Evolutionary conservation across 2,329 filamentous ascomycete species (phyloP).

Genomic region (Pseudogymnoascus sp.): DNA sequence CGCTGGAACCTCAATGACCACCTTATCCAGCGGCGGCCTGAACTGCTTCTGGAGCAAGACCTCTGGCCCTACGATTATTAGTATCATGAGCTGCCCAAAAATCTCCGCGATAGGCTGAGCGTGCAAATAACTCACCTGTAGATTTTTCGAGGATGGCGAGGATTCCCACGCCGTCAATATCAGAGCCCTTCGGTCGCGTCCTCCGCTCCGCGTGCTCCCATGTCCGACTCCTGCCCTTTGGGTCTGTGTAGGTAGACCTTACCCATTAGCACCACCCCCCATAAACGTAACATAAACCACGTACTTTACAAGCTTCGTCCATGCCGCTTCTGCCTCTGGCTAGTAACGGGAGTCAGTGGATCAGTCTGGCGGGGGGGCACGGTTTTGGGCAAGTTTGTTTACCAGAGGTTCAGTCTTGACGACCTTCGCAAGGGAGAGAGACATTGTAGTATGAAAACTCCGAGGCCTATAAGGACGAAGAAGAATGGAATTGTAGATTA

Average conservation of each 20-base stretch:
- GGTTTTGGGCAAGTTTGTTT: constrained; percentile 14
- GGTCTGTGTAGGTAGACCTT: constrained; percentile 58
- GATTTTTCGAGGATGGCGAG: constrained; percentile 56
- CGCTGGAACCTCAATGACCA: constrained; percentile 57
- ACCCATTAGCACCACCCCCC: neutral
- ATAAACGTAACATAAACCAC: constrained; percentile 13
- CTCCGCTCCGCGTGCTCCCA: constrained; percentile 70
- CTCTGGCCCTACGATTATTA: constrained; percentile 35
- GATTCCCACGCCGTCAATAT: constrained; percentile 67
- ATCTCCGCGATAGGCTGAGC: neutral
- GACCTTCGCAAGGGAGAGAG: constrained; percentile 36
- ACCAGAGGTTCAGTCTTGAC: constrained; percentile 40
- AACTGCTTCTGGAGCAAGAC: constrained; percentile 61
- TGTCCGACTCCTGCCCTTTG: constrained; percentile 47
- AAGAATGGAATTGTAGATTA: neutral
- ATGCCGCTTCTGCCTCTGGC: constrained; percentile 41
- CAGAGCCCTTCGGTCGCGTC: constrained; percentile 52
- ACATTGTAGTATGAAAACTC: constrained; percentile 29
- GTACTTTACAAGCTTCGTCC: constrained; percentile 53
- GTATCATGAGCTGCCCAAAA: neutral
- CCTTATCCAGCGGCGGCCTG: constrained; percentile 50
- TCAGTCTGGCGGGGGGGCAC: neutral
- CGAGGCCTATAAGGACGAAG: neutral
- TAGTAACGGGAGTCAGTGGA: constrained; percentile 7
- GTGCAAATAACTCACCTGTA: constrained; percentile 31